phyloP scores from a whole-genome alignment of 768 basidiomycete genomes.

The Suillus ampliporus region DNA sequence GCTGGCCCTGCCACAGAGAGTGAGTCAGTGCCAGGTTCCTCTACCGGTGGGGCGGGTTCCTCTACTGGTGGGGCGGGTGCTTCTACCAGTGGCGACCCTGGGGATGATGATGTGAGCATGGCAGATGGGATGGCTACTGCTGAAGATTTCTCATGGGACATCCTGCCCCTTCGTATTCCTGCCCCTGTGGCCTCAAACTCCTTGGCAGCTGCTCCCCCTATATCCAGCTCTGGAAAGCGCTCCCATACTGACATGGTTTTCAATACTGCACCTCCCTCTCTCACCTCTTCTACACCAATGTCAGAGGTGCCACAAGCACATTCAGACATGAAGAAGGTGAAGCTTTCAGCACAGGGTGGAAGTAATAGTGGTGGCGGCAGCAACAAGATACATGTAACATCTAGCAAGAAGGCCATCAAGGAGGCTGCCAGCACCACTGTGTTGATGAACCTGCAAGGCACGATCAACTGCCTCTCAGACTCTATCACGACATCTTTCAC shows the following conservation, averaged over 20 bases:
- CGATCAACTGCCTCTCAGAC: no score
- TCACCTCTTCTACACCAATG: background rate
- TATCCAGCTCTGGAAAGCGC: background rate
- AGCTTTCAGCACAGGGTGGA: background rate
- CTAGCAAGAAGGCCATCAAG: no score
- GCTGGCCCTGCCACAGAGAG: background rate
- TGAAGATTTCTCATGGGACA: background rate
- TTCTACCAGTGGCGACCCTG: background rate
- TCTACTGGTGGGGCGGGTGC: background rate
- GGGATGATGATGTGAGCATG: background rate
- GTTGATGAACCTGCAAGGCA: no score
- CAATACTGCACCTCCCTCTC: background rate
- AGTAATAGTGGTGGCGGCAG: no score
- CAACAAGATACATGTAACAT: no score
- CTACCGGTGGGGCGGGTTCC: no score
- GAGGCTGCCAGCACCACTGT: no score
- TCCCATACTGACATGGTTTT: background rate
- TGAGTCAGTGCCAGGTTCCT: background rate
- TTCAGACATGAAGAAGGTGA: background rate
- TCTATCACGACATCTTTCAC: no score
- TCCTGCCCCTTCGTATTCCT: background rate
- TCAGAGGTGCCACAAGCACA: background rate
- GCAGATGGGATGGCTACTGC: background rate
- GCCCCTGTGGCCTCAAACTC: background rate
- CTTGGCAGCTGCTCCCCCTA: background rate